Percentiles rank a stretch among this genome's conserved stretches.
Conservation (phyloP, 2,329 filamentous ascomycete genomes). For the Proliferodiscus dingleyae region DNA sequence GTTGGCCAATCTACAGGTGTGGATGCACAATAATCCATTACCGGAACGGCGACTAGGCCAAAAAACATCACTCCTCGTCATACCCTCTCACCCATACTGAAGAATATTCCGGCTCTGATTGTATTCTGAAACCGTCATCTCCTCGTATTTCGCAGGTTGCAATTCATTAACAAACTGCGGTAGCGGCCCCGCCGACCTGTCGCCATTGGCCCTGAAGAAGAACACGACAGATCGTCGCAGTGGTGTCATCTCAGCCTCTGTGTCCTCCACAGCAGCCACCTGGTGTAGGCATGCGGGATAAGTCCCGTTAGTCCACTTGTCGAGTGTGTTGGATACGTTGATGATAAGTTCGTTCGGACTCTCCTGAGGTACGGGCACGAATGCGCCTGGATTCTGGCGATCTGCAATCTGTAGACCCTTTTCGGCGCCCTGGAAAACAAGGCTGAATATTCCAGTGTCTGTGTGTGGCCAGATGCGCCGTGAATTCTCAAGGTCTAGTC, state of each 20-base stretch:
- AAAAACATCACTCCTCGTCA: too few species aligned
- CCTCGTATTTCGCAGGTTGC: too few species aligned
- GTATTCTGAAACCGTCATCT: too few species aligned
- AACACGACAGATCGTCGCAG: neutral
- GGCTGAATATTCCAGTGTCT: constrained; percentile 15
- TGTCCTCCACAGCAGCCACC: constrained; percentile 4
- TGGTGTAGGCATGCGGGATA: constrained; percentile 13
- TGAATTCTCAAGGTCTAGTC: constrained; percentile 7
- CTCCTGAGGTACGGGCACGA: constrained; percentile 8
- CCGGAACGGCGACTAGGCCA: too few species aligned
- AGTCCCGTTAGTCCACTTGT: constrained; percentile 12
- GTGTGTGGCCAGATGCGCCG: constrained; percentile 16
- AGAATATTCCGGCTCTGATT: too few species aligned
- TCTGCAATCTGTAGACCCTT: constrained; percentile 17
- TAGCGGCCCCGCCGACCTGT: neutral
- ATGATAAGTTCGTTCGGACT: constrained; percentile 9
- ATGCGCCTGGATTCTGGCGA: constrained; percentile 7
- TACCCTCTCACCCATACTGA: too few species aligned
- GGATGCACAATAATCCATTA: too few species aligned
- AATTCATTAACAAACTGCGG: neutral
- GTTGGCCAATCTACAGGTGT: too few species aligned
- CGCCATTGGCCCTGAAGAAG: neutral
- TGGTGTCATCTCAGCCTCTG: neutral
- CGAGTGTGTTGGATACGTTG: constrained; percentile 15
- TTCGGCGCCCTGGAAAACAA: constrained; percentile 16